Conservation (phyloP, 257 asterid genomes). For the Salvia splendens region DNA sequence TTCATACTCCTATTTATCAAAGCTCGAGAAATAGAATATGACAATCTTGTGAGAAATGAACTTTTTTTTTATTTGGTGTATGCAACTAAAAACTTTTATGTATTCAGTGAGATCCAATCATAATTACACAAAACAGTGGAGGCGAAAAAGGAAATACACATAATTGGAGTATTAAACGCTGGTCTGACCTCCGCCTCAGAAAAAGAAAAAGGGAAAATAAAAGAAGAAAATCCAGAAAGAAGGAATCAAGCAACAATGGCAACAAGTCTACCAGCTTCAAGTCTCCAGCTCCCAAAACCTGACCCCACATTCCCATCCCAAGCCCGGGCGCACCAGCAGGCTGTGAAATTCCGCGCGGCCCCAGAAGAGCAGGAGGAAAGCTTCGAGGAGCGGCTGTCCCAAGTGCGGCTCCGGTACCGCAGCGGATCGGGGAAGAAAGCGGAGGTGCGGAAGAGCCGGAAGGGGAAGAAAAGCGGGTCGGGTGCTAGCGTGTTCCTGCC, state of each 20-base stretch:
- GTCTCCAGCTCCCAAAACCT: slow-evolving; percentile 62
- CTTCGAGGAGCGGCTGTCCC: slow-evolving; percentile 76
- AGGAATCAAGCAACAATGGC: slow-evolving; percentile 55
- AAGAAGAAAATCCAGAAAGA: not conserved
- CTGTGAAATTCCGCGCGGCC: slow-evolving; percentile 58
- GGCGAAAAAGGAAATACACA: too few species aligned
- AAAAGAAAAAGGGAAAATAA: not conserved
- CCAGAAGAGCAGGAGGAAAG: slow-evolving; percentile 47
- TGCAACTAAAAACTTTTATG: too few species aligned
- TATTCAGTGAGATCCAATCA: too few species aligned
- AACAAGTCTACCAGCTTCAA: slow-evolving; percentile 59
- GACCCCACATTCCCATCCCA: slow-evolving; percentile 46
- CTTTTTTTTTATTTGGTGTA: too few species aligned
- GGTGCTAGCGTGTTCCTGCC: slow-evolving; percentile 74
- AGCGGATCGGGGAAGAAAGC: slow-evolving; percentile 87
- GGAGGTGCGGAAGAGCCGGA: slow-evolving; percentile 60
- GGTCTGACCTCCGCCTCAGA: slow-evolving; percentile 36
- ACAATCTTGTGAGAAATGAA: too few species aligned
- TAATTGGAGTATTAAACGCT: not conserved
- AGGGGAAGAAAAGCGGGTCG: slow-evolving; percentile 64
- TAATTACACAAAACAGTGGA: too few species aligned
- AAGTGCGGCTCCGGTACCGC: slow-evolving; percentile 69
- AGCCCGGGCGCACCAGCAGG: slow-evolving; percentile 32
- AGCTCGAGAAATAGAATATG: too few species aligned
- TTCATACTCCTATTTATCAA: too few species aligned